Evolutionary conservation across 2,329 filamentous ascomycete species (phyloP).

Genomic region (Gyromitra esculenta): DNA sequence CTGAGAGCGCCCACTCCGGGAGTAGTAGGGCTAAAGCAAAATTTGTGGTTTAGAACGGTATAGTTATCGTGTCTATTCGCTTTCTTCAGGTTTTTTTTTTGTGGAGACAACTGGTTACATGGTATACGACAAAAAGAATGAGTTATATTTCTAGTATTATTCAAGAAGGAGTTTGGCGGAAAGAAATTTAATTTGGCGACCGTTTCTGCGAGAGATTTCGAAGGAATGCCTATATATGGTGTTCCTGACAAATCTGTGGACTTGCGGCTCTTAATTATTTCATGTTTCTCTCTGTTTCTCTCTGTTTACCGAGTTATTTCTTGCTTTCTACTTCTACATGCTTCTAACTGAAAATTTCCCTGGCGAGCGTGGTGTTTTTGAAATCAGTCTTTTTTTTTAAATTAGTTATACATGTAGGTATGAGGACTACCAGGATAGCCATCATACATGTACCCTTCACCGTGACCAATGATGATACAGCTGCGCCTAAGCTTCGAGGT

Average conservation of each 20-base stretch:
- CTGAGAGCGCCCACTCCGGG: slow-evolving; percentile 88
- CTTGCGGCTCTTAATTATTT: slow-evolving; percentile 3
- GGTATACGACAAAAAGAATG: not conserved
- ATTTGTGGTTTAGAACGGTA: slow-evolving; percentile 40
- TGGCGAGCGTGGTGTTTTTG: slow-evolving; percentile 5
- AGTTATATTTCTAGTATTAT: not conserved
- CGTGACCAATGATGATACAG: not conserved
- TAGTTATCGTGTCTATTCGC: not conserved
- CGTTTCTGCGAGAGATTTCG: not conserved
- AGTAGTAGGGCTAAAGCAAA: slow-evolving; percentile 94
- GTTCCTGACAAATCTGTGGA: slow-evolving; percentile 1
- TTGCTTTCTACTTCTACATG: slow-evolving; percentile 1
- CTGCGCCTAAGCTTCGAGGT: not conserved
- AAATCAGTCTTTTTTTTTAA: not conserved
- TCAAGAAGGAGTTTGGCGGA: not conserved
- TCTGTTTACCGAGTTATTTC: not conserved
- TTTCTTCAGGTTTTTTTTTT: not conserved
- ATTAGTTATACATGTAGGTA: not conserved
- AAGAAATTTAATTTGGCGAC: slow-evolving; percentile 3
- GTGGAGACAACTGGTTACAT: not conserved
- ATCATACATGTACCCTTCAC: not conserved
- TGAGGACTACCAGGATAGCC: slow-evolving; percentile 5
- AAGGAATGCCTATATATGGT: not conserved
- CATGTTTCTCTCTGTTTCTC: not conserved
- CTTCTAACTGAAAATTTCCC: slow-evolving; percentile 1